phyloP scores from a whole-genome alignment of 2,329 filamentous ascomycete genomes.

The Neospermospora avenae region DNA sequence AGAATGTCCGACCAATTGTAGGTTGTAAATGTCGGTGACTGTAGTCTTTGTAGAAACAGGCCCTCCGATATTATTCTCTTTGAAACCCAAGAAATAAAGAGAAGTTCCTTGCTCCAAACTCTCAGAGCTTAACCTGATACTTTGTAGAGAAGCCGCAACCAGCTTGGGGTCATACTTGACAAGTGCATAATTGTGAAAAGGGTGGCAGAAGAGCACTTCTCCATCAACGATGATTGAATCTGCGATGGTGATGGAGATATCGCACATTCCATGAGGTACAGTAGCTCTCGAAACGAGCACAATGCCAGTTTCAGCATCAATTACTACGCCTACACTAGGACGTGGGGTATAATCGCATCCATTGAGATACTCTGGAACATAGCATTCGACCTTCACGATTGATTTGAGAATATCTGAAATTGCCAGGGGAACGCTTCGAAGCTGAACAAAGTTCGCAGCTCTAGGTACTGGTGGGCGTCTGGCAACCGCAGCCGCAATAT shows the following conservation, averaged over 20 bases:
- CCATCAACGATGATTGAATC: slow-evolving; percentile 94
- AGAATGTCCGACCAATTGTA: slow-evolving; percentile 90
- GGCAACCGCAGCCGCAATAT: slow-evolving; percentile 79
- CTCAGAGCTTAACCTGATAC: slow-evolving; percentile 75
- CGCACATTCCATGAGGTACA: slow-evolving; percentile 93
- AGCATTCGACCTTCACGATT: slow-evolving; percentile 89
- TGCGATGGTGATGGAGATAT: slow-evolving; percentile 92
- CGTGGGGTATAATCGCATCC: slow-evolving; percentile 72
- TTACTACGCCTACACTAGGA: slow-evolving; percentile 88
- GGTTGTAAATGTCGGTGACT: slow-evolving; percentile 95
- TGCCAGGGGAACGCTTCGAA: slow-evolving; percentile 86
- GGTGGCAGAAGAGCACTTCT: slow-evolving; percentile 93
- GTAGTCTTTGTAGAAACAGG: slow-evolving; percentile 84
- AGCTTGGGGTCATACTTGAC: slow-evolving; percentile 90
- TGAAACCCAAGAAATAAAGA: slow-evolving; percentile 96
- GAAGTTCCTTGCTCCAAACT: slow-evolving; percentile 89
- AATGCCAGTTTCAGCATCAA: slow-evolving; percentile 97
- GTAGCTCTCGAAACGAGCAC: slow-evolving; percentile 93
- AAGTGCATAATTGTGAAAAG: slow-evolving; percentile 93
- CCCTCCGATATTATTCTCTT: slow-evolving; percentile 74
- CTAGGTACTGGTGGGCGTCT: slow-evolving; percentile 69
- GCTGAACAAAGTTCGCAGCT: slow-evolving; percentile 85
- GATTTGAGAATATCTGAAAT: slow-evolving; percentile 93
- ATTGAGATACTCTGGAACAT: slow-evolving; percentile 93
- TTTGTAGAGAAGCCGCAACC: slow-evolving; percentile 88